These are phyloP conservation scores for Ilex paraguariensis DNA, from an alignment of 305 asterid species.

Conservation along the genomic window DNA sequence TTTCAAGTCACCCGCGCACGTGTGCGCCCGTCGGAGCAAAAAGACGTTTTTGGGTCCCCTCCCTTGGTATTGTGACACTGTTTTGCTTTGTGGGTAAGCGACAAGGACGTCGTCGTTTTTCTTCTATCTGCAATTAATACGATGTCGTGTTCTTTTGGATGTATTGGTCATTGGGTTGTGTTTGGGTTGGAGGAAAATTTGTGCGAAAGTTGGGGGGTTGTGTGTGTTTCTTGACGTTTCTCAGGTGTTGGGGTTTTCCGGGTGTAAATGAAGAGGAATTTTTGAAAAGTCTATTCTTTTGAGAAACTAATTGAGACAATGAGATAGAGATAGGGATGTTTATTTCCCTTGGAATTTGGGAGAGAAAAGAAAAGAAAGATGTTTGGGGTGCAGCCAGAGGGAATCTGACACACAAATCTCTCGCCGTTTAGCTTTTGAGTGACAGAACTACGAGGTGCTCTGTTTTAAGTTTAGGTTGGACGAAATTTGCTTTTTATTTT, in stretches of 20 bases:
- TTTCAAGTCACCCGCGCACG: constrained; percentile 24
- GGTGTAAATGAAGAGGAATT: neutral
- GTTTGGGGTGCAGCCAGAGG: constrained; percentile 5
- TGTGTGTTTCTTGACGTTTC: too few relatives aligned
- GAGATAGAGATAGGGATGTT: constrained; percentile 12
- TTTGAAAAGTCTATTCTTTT: too few relatives aligned
- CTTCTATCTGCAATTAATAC: neutral
- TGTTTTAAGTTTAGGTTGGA: neutral
- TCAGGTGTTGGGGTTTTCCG: too few relatives aligned
- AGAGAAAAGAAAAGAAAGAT: constrained; percentile 5
- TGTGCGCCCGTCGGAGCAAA: constrained; percentile 33
- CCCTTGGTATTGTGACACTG: constrained; percentile 10
- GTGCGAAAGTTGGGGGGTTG: too few relatives aligned
- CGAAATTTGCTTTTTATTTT: constrained; percentile 17
- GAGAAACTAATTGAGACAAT: constrained; percentile 1
- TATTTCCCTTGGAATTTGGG: constrained; percentile 35
- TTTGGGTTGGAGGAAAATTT: too few relatives aligned
- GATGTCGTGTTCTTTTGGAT: too few relatives aligned
- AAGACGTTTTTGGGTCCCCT: constrained; percentile 37
- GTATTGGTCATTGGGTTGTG: too few relatives aligned
- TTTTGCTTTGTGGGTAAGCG: constrained; percentile 37
- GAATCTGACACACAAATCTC: constrained; percentile 31
- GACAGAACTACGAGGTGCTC: constrained; percentile 49
- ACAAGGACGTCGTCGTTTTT: constrained; percentile 35
- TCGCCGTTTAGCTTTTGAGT: constrained; percentile 42